phyloP scores from a whole-genome alignment of 1,284 basidiomycete genomes.

The Cryptococcus jaspeensis region DNA sequence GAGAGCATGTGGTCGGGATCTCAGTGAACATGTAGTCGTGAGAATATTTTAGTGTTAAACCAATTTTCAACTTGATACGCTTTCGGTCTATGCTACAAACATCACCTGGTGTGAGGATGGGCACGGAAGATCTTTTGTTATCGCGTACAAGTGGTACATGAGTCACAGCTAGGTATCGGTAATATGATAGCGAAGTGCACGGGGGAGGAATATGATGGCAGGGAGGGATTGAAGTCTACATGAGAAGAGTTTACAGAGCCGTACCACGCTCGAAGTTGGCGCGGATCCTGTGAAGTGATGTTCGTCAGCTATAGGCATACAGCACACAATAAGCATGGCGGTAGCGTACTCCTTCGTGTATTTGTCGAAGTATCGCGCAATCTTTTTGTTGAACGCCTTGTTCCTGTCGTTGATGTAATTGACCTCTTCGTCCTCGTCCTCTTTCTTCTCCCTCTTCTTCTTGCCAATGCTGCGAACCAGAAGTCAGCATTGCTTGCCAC shows the following conservation, averaged over 20 bases:
- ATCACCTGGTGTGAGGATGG: background rate
- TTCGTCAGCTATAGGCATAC: background rate
- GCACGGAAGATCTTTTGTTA: too few relatives aligned
- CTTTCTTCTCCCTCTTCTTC: slow-evolving; percentile 71
- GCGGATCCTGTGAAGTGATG: slow-evolving; percentile 59
- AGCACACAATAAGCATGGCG: slow-evolving; percentile 12
- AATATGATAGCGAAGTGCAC: background rate
- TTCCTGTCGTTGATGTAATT: slow-evolving; percentile 99
- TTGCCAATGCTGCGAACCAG: slow-evolving; percentile 66
- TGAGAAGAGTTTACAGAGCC: slow-evolving; percentile 60
- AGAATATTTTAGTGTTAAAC: background rate
- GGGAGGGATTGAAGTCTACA: too few relatives aligned
- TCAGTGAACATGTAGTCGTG: background rate
- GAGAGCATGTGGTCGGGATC: background rate
- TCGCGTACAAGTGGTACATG: too few relatives aligned
- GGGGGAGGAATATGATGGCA: background rate
- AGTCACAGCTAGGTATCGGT: background rate
- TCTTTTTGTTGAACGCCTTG: slow-evolving; percentile 99
- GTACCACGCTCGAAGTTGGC: slow-evolving; percentile 95
- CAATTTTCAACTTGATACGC: too few relatives aligned
- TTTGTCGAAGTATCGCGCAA: slow-evolving; percentile 95
- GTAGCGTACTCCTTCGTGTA: slow-evolving; percentile 72
- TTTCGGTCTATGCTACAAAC: too few relatives aligned
- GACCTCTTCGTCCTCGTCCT: slow-evolving; percentile 91
- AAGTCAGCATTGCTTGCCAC: background rate